Evolutionary conservation across 345 rosid species (phyloP).

Genomic region (Hibiscus tridactylites): DNA sequence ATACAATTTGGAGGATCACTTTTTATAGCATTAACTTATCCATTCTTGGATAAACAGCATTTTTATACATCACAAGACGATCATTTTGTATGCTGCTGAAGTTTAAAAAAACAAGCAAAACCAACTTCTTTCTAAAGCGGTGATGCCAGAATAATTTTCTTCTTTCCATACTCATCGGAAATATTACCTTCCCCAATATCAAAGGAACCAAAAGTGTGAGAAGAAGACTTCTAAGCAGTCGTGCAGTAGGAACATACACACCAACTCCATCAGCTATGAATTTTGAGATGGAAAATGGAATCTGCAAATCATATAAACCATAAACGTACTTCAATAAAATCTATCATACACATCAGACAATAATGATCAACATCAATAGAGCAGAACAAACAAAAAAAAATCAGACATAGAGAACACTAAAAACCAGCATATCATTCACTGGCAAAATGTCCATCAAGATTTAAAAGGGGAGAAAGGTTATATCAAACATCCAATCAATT

Average conservation of each 20-base stretch:
- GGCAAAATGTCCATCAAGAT: neutral
- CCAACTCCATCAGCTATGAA: constrained; percentile 85
- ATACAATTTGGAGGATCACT: neutral
- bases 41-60: neutral
- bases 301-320: constrained; percentile 31
- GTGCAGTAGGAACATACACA: constrained; percentile 64
- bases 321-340: neutral
- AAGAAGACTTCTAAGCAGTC: constrained; percentile 69
- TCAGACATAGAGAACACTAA: neutral
- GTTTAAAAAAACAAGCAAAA: neutral
- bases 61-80: neutral
- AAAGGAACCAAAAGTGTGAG: constrained; percentile 67
- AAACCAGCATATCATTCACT: neutral
- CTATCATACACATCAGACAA: neutral
- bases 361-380: neutral
- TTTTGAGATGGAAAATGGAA: constrained; percentile 80
- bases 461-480: neutral
- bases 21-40: neutral
- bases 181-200: constrained; percentile 75
- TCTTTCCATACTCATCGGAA: neutral
- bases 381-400: neutral
- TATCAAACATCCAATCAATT: constrained; percentile 1
- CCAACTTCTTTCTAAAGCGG: neutral
- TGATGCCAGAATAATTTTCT: neutral
- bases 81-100: neutral